A percentile compares a stretch with the other conserved stretches of the same genome.
Conservation (phyloP, 495 filamentous ascomycete species). For the Neurospora terricola region DNA sequence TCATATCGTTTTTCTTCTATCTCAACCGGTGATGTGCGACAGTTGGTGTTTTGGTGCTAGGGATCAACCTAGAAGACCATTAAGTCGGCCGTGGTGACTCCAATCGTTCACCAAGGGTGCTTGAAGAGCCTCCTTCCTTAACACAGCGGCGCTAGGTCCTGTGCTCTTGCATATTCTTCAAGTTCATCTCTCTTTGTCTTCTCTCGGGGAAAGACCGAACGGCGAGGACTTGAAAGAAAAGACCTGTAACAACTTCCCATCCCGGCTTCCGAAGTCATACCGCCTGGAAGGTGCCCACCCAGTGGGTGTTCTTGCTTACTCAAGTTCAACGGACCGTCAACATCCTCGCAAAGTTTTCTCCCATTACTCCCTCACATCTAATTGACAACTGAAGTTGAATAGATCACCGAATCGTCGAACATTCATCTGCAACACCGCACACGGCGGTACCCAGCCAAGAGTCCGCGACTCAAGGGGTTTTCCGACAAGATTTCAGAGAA, state of each 20-base stretch:
- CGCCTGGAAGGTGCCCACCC: neutral
- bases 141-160: neutral
- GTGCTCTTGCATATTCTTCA: neutral
- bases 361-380: neutral
- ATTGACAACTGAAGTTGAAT: neutral
- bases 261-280: neutral
- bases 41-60: neutral
- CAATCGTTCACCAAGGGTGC: neutral
- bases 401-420: neutral
- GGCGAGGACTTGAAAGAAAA: neutral
- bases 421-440: neutral
- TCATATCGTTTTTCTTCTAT: neutral
- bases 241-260: neutral
- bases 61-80: neutral
- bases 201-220: neutral
- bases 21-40: neutral
- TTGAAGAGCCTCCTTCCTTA: neutral
- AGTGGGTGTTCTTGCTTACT: neutral
- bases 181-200: neutral
- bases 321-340: neutral
- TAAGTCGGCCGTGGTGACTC: neutral
- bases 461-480: neutral
- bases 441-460: too few species aligned
- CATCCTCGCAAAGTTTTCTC: neutral
- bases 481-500: neutral